phyloP scores from a whole-genome alignment of 331 rosid species.

The Cydonia oblonga region DNA sequence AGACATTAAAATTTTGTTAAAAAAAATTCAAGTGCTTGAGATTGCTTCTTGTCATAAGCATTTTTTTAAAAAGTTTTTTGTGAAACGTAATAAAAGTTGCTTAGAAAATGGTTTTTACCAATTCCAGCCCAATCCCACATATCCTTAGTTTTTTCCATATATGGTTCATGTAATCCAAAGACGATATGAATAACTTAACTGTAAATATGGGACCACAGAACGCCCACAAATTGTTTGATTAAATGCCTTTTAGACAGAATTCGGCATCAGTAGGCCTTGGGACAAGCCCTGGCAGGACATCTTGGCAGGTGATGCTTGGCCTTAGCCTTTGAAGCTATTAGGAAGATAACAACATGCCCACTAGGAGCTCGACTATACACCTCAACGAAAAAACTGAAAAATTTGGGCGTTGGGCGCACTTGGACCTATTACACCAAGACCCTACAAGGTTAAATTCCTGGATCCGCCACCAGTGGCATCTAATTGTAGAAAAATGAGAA shows the following conservation, averaged over 20 bases:
- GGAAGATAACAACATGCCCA: neutral
- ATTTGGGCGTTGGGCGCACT: neutral
- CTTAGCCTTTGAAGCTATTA: neutral
- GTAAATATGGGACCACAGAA: no score
- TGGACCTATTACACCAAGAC: neutral
- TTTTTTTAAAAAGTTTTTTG: accelerated
- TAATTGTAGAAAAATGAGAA: neutral
- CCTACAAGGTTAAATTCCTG: neutral
- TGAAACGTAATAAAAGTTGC: no score
- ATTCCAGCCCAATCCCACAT: neutral
- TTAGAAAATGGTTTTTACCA: neutral
- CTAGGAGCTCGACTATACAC: neutral
- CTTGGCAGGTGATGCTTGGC: neutral
- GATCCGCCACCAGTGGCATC: neutral
- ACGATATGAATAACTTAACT: no score
- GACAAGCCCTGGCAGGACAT: no score
- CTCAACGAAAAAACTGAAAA: neutral
- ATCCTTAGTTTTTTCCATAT: neutral
- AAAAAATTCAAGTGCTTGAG: neutral
- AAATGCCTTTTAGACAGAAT: no score
- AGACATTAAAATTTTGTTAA: no score
- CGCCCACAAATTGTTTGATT: accelerated
- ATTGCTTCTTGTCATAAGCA: no score
- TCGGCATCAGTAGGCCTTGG: no score
- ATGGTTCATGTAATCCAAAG: neutral